Percentiles rank a stretch among this genome's conserved stretches.
phyloP scores from a whole-genome alignment of 2,329 filamentous ascomycete species.

The Paraphaeosphaeria minitans region DNA sequence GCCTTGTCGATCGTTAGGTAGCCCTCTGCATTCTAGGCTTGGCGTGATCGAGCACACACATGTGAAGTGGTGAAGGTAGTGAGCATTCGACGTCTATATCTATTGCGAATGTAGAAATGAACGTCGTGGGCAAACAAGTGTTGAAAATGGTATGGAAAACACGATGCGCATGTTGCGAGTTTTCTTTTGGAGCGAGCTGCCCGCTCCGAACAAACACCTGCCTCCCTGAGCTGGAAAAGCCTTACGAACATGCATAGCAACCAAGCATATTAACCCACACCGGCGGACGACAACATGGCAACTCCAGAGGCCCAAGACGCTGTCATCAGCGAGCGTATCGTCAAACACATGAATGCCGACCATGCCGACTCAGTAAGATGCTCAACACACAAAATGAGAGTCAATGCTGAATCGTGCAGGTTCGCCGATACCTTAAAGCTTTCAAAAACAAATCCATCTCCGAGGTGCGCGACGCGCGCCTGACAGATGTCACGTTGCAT shows the following conservation, averaged over 20 bases:
- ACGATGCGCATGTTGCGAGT: neutral
- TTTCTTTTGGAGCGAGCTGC: neutral
- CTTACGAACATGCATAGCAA: neutral
- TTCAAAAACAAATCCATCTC: constrained; percentile 64
- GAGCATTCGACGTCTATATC: neutral
- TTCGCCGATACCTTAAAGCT: constrained; percentile 78
- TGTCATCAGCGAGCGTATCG: constrained; percentile 64
- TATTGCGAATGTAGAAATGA: neutral
- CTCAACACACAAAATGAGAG: constrained; percentile 12
- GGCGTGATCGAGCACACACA: neutral
- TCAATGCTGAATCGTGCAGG: constrained; percentile 32
- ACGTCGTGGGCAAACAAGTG: neutral
- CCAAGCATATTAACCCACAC: neutral
- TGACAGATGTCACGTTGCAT: constrained; percentile 69
- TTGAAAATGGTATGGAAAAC: neutral
- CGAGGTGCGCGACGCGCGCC: constrained; percentile 61
- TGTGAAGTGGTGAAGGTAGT: neutral
- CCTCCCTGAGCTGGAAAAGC: neutral
- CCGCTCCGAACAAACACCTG: neutral
- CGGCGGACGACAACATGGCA: constrained; percentile 26
- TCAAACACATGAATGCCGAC: constrained; percentile 86
- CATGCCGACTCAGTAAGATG: constrained; percentile 68
- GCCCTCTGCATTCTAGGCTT: neutral
- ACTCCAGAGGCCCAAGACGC: constrained; percentile 49
- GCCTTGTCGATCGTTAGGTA: neutral